phyloP scores from a whole-genome alignment of 2,329 filamentous ascomycete genomes.

The Fusarium mangiferae region DNA sequence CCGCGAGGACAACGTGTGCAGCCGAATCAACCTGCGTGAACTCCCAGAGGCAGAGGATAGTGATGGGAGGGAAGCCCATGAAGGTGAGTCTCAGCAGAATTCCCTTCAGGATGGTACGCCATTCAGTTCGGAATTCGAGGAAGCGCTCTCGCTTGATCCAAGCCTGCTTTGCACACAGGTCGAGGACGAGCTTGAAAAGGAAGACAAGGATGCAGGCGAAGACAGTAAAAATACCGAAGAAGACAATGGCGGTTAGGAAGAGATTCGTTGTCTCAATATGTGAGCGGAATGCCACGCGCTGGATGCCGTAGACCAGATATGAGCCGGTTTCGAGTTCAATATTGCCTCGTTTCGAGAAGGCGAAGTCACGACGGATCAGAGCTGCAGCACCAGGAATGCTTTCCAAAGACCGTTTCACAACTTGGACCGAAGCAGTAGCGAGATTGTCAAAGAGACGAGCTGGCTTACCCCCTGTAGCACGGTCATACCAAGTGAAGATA shows the following conservation, averaged over 20 bases:
- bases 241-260: constrained; percentile 89
- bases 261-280: constrained; percentile 90
- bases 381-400: constrained; percentile 51
- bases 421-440: constrained; percentile 79
- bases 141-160: constrained; percentile 88
- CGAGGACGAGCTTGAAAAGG: constrained; percentile 82
- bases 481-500: constrained; percentile 95
- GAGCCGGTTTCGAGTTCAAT: constrained; percentile 64
- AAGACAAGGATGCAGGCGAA: constrained; percentile 78
- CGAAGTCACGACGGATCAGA: constrained; percentile 64
- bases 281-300: constrained; percentile 89
- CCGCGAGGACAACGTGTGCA: constrained; percentile 84
- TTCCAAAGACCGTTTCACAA: constrained; percentile 70
- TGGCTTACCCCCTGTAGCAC: constrained; percentile 87
- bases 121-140: constrained; percentile 91
- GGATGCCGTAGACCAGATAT: constrained; percentile 80
- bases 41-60: constrained; percentile 92
- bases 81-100: constrained; percentile 90
- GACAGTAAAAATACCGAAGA: constrained; percentile 86
- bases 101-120: constrained; percentile 91
- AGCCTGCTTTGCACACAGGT: constrained; percentile 76
- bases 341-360: constrained; percentile 65
- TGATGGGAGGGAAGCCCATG: constrained; percentile 91
- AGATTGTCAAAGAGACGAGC: constrained; percentile 81
- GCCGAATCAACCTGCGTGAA: constrained; percentile 86